Evolutionary conservation across 208 protist genomes (phyloP), one percentile per base, ranked within the genome.

Genomic region (Acanthamoeba castellanii): DNA sequence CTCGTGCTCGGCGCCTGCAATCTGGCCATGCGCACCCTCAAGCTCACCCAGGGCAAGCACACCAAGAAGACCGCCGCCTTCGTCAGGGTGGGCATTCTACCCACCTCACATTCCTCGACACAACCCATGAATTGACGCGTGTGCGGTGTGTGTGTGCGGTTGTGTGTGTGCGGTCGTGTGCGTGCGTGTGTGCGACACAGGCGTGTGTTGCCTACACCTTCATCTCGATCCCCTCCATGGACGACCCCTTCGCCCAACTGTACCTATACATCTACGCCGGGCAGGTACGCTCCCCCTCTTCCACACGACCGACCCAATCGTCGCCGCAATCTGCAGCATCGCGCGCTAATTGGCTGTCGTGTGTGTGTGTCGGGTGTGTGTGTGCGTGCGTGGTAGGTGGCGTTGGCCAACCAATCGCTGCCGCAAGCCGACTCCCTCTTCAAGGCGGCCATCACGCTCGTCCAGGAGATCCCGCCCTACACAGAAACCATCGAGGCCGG

Each of bases 201-300:
- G 96, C 98, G 7, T 98, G 97, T 88, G 64, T 98, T 13, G 94
- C 98, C 2, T 98, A 96, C 94, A 96, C 85, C 95, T 98, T 95
- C 78, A 98, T 98, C 94, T 98, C 98, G 13, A 98, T 98, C 72
- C 98, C 98, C 9, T 97, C 98, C 1, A 96, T 98, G 66, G 95
- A 96, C 8, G 95, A 97, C 50, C 34, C 95, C n/a, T 95, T 97
- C 66, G 74, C 92, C 34, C 88, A 96, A 37, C 66, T 98, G 22
- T 88, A 95, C 20, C 95, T 98, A 3, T 98, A 96, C 81, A 52
- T 98, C 4, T 25, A 96, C 5, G 78, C 87, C 9, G 96, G 90
- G 0, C 87, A 95, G 78, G 92, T 95, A 52, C 27, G 9, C 27
- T n/a, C 20, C 45, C 34, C 45, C 25, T 34, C 68, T 37, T 55